Evolutionary conservation across 306 rosid species (phyloP).

Genomic region (Vicia faba): DNA sequence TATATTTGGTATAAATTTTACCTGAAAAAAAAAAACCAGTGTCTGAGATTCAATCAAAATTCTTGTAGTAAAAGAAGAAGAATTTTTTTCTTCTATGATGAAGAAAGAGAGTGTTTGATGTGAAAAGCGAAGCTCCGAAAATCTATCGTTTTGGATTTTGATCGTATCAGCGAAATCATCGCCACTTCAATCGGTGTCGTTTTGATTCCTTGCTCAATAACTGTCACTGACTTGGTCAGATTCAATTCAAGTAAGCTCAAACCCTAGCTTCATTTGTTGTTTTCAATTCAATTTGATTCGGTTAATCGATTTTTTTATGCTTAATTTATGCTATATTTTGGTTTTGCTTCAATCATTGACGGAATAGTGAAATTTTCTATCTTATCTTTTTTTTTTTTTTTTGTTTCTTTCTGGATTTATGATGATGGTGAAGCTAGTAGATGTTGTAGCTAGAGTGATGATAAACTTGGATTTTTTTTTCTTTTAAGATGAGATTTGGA

Average conservation of each 20-base stretch:
- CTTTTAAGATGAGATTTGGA: background rate
- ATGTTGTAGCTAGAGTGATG: background rate
- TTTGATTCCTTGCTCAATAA: constrained; percentile 22
- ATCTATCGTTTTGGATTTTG: constrained; percentile 22
- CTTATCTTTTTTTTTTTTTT: no score
- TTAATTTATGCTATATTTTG: background rate
- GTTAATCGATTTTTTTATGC: background rate
- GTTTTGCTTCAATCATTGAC: background rate
- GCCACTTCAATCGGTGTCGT: constrained; percentile 49
- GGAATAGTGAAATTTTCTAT: background rate
- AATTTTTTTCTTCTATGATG: background rate
- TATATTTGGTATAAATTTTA: background rate
- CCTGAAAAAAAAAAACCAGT: background rate
- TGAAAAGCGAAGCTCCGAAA: background rate
- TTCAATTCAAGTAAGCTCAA: constrained; percentile 55
- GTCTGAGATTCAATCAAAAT: constrained; percentile 11
- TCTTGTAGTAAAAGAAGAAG: constrained; percentile 5
- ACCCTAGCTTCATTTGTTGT: constrained; percentile 57
- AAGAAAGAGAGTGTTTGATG: constrained; percentile 3
- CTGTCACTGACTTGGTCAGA: constrained; percentile 45
- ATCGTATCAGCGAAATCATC: background rate
- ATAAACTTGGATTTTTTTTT: background rate
- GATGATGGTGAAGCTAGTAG: constrained; percentile 5
- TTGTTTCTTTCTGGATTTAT: background rate
- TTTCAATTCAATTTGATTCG: constrained; percentile 7